phyloP scores from a whole-genome alignment of 2,329 filamentous ascomycete species.

The Neofusicoccum sp. region DNA sequence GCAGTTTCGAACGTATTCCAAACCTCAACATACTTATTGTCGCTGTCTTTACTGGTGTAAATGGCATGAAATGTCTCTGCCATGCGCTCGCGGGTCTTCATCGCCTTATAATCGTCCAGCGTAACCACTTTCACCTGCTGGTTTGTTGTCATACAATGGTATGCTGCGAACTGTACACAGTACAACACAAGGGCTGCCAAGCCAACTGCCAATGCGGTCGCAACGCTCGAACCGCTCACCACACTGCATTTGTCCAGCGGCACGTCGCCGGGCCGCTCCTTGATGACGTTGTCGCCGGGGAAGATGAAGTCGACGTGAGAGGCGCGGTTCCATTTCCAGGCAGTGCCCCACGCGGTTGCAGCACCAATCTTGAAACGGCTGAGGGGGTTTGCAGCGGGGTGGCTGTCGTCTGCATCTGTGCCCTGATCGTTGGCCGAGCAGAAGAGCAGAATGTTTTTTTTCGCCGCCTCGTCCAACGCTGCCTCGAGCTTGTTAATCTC shows the following conservation, averaged over 20 bases:
- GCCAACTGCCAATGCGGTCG: not conserved
- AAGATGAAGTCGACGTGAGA: not conserved
- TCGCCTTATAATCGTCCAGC: not conserved
- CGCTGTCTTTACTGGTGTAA: not conserved
- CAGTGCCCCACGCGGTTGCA: not conserved
- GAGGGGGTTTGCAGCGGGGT: not conserved
- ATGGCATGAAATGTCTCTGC: not conserved
- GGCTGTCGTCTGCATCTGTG: not conserved
- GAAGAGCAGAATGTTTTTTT: not conserved
- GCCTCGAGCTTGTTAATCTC: not conserved
- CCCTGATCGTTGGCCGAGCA: not conserved
- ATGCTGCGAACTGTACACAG: not conserved
- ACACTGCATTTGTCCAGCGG: not conserved
- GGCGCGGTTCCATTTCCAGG: not conserved
- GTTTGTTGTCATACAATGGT: not conserved
- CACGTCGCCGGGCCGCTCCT: not conserved
- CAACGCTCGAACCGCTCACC: not conserved
- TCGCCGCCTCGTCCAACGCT: not conserved
- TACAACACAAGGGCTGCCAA: not conserved
- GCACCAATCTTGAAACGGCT: not conserved
- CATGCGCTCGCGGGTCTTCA: not conserved
- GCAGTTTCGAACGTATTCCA: not conserved
- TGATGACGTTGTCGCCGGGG: not conserved
- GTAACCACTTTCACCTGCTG: not conserved
- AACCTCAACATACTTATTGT: not conserved